Percentiles rank a stretch among this genome's conserved stretches.
phyloP scores from a whole-genome alignment of 805 yeast genomes.

The Diddensiella caesifluorescens region DNA sequence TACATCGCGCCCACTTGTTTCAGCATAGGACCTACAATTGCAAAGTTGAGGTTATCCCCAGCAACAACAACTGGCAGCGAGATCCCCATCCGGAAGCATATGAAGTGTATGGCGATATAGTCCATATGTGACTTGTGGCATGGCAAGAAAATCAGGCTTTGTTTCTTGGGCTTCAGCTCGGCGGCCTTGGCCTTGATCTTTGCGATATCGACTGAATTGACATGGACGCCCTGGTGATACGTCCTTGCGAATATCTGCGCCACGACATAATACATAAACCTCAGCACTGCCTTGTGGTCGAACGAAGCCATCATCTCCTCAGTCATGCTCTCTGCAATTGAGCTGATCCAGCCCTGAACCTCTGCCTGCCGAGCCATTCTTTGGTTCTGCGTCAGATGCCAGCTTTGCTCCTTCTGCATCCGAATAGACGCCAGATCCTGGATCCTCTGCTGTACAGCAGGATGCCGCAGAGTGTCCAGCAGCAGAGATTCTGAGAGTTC shows the following conservation, averaged over 20 bases:
- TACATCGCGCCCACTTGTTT: constrained; percentile 52
- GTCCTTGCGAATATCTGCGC: constrained; percentile 36
- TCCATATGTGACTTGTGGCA: constrained; percentile 61
- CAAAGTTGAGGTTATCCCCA: constrained; percentile 60
- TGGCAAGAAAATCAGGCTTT: constrained; percentile 44
- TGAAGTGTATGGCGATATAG: constrained; percentile 51
- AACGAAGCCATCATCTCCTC: constrained; percentile 33
- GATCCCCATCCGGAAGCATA: constrained; percentile 48
- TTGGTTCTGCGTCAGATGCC: constrained; percentile 23
- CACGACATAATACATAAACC: constrained; percentile 33
- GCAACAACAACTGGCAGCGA: constrained; percentile 56
- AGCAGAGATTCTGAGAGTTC: constrained; percentile 30
- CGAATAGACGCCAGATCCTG: constrained; percentile 30
- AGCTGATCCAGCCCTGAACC: constrained; percentile 29
- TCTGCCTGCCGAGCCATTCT: constrained; percentile 26
- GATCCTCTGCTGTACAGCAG: constrained; percentile 29
- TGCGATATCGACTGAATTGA: constrained; percentile 32
- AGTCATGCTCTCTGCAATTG: constrained; percentile 29
- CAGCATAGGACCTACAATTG: constrained; percentile 47
- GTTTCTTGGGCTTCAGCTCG: constrained; percentile 32
- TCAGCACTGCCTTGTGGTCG: constrained; percentile 27
- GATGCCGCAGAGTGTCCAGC: constrained; percentile 28
- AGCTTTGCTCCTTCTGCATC: constrained; percentile 27
- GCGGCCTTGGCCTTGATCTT: constrained; percentile 31
- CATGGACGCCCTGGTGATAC: constrained; percentile 40